These are phyloP conservation scores for Ceratocystis alfenasii DNA, from an alignment of 2,329 filamentous ascomycete genomes.

Conservation along the genomic window DNA sequence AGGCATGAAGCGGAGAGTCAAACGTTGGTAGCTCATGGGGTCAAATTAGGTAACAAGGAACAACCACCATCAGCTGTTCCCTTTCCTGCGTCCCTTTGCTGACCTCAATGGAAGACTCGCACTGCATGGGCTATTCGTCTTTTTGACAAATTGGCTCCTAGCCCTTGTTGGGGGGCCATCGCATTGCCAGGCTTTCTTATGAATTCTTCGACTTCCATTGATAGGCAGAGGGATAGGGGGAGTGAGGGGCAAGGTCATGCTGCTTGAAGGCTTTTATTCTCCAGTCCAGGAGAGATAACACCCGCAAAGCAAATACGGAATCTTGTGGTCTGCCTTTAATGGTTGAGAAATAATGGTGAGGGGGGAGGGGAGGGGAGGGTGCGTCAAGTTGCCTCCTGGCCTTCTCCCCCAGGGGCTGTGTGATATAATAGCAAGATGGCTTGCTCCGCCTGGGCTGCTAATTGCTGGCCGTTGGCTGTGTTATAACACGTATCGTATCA, in stretches of 20 bases:
- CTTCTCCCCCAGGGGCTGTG: background rate
- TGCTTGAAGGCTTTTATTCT: no score
- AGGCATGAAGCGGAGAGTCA: background rate
- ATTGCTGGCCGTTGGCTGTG: background rate
- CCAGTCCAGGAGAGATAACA: no score
- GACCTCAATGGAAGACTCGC: slow-evolving; percentile 3
- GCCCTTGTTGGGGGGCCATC: background rate
- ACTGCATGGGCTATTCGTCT: slow-evolving; percentile 2
- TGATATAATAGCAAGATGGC: background rate
- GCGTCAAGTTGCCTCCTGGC: background rate
- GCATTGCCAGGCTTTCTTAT: background rate
- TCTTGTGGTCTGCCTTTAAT: no score
- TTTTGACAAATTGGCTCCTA: background rate
- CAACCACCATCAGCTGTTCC: background rate
- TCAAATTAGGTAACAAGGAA: background rate
- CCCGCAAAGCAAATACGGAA: no score
- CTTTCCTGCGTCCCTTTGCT: background rate
- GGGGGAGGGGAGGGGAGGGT: background rate
- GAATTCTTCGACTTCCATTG: background rate
- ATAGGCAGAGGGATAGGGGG: background rate
- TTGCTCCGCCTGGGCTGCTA: no score
- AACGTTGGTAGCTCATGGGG: background rate
- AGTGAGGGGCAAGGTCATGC: background rate
- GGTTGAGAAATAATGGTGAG: no score
- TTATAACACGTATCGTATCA: background rate